A percentile compares a stretch with the other conserved stretches of the same genome.
Conservation (phyloP, 2,329 filamentous ascomycete genomes). For the Epichloe amarillans region DNA sequence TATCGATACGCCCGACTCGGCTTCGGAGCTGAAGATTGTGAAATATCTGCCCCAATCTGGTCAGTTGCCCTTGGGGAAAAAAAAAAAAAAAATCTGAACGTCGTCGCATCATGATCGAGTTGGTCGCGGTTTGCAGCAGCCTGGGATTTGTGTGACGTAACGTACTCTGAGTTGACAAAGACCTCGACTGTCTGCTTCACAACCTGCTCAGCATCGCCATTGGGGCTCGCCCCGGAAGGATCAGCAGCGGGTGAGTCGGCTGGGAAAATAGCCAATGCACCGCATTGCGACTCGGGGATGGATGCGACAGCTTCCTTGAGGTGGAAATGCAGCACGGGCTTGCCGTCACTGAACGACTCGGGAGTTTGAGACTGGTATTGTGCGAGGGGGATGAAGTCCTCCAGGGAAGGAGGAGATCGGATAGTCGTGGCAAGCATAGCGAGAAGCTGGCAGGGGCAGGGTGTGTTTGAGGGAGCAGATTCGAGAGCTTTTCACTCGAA, state of each 20-base stretch:
- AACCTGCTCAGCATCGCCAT: constrained; percentile 21
- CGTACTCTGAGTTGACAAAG: constrained; percentile 45
- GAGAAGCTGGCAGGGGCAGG: background rate
- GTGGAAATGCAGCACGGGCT: constrained; percentile 57
- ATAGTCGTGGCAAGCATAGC: constrained; percentile 41
- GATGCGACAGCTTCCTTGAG: constrained; percentile 42
- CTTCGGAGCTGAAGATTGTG: constrained; percentile 47
- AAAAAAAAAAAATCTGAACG: no score
- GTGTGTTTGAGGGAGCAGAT: background rate
- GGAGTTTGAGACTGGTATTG: constrained; percentile 65
- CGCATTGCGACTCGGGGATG: constrained; percentile 40
- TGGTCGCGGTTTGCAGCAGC: background rate
- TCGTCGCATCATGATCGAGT: no score
- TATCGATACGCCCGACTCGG: constrained; percentile 49
- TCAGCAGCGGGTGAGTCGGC: constrained; percentile 22
- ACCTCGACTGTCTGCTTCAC: constrained; percentile 38
- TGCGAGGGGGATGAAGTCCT: constrained; percentile 49
- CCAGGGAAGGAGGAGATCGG: constrained; percentile 38
- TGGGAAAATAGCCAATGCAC: constrained; percentile 40
- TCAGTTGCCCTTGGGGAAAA: background rate
- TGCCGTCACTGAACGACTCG: constrained; percentile 55
- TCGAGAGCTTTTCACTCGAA: background rate
- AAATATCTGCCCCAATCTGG: constrained; percentile 24
- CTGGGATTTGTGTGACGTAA: background rate
- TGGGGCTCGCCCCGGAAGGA: constrained; percentile 11